Evolutionary conservation across 192 early-diverging fungal species (phyloP).

Genomic region (Backusella parvicylindrica): DNA sequence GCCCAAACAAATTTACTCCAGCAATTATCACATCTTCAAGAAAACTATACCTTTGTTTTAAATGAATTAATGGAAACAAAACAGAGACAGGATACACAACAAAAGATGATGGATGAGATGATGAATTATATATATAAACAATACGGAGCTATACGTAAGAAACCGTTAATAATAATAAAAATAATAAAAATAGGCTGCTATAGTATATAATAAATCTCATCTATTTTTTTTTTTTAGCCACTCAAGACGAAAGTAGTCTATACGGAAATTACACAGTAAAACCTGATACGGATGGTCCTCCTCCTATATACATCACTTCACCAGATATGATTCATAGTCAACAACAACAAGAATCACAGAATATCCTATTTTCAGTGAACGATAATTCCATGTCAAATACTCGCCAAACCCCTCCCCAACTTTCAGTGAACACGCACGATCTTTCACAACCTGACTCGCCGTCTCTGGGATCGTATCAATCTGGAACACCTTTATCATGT

Average conservation of each 20-base stretch:
- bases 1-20: constrained; percentile 71
- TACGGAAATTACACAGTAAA: neutral
- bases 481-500: constrained; percentile 43
- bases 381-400: neutral
- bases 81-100: constrained; percentile 62
- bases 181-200: too few relatives aligned
- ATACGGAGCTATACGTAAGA: constrained; percentile 29
- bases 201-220: neutral
- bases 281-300: constrained; percentile 23
- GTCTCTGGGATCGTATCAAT: constrained; percentile 39
- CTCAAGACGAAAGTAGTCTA: neutral
- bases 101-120: constrained; percentile 62
- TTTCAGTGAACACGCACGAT: constrained; percentile 32
- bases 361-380: neutral
- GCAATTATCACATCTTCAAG: constrained; percentile 69
- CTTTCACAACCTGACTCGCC: constrained; percentile 1
- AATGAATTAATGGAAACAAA: constrained; percentile 71
- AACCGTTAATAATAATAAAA: too few relatives aligned
- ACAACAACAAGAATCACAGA: constrained; percentile 31
- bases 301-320: constrained; percentile 54
- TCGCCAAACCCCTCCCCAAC: neutral
- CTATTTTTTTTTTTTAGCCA: neutral
- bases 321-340: constrained; percentile 32
- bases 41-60: constrained; percentile 64
- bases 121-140: constrained; percentile 54